Evolutionary conservation across 2,329 filamentous ascomycete genomes (phyloP), one percentile per base, ranked within the genome.

Genomic region (Aspergillus spinulosporus): DNA sequence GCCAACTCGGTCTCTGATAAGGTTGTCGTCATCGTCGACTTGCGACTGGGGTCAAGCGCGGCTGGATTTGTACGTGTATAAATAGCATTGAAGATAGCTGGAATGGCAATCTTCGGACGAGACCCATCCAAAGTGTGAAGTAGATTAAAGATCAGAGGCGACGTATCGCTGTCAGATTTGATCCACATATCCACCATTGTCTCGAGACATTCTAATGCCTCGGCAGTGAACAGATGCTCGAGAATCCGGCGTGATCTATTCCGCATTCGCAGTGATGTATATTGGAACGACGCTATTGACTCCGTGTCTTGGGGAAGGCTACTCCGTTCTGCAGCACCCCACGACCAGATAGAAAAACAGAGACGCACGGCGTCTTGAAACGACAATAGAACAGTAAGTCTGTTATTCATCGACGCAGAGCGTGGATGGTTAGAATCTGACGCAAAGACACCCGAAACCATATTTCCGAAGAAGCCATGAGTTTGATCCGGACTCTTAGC

Each of bases 331-430:
- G 65, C 88, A 4, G 89, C 83, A 11, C 83, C 90, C 93, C 94
- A 99, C 0, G 90, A 89, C 94, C 95, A 99, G 51, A 99, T 96
- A 9, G 82, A 85, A 70, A 96, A 95, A 72, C 92, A 96, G 49
- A 96, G 89, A 26, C 91, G 86, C 57, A 97, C 90, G 1, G 92
- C 91, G 71, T 99, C 95, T 72, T 97, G 93, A 70, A 99, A 96
- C 8, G 92, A 95, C n/a, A 99, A 80, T 43, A 97, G 81, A 15
- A 99, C 93, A 0, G 94, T 97, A 21, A 99, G 80, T 45, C 93
- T 85, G 65, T 94, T 93, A 67, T 97, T 99, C 6, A 92, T 92
- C n/a, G 90, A 92, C 5, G 88, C 85, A 57, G 87, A 91, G 48
- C 92, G 86, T 14, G 85, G 82, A 59, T 92, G 89, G 1, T 83